A percentile compares a stretch with the other conserved stretches of the same genome.
These are phyloP conservation scores for Phytophthora pini DNA, from an alignment of 352 stramenopile species.

Conservation along the genomic window DNA sequence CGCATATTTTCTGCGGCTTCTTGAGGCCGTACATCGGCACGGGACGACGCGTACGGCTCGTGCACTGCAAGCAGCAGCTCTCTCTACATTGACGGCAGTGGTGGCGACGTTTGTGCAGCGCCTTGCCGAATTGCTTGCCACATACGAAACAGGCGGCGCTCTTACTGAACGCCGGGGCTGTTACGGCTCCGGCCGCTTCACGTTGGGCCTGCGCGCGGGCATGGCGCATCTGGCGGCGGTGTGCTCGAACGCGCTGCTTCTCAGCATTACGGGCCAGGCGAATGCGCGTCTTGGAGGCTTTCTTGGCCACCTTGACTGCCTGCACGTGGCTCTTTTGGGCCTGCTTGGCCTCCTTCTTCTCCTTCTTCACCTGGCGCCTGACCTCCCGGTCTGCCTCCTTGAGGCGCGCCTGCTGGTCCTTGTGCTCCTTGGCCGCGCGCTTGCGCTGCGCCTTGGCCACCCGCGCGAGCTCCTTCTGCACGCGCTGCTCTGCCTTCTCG, in stretches of 20 bases:
- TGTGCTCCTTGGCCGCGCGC: constrained; percentile 20
- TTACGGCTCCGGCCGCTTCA: constrained; percentile 1
- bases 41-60: constrained; percentile 40
- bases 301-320: constrained; percentile 29
- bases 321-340: constrained; percentile 27
- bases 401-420: constrained; percentile 22
- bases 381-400: constrained; percentile 27
- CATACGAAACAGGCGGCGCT: constrained; percentile 50
- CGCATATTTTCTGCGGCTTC: constrained; percentile 68
- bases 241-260: constrained; percentile 13
- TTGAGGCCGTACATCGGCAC: constrained; percentile 44
- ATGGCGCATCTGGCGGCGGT: constrained; percentile 2
- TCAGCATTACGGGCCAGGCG: constrained; percentile 27
- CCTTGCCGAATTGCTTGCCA: constrained; percentile 41
- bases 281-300: constrained; percentile 32
- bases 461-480: constrained; percentile 35
- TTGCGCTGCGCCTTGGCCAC: constrained; percentile 35
- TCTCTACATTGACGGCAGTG: constrained; percentile 75
- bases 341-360: constrained; percentile 22
- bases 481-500: constrained; percentile 27
- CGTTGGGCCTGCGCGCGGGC: background rate
- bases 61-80: constrained; percentile 63
- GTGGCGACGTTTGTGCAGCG: constrained; percentile 47
- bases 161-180: constrained; percentile 40
- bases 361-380: constrained; percentile 17